Evolutionary conservation across 1,139 yeast genomes (phyloP), one percentile per base, ranked within the genome.

Genomic region (Pichia sp.): DNA sequence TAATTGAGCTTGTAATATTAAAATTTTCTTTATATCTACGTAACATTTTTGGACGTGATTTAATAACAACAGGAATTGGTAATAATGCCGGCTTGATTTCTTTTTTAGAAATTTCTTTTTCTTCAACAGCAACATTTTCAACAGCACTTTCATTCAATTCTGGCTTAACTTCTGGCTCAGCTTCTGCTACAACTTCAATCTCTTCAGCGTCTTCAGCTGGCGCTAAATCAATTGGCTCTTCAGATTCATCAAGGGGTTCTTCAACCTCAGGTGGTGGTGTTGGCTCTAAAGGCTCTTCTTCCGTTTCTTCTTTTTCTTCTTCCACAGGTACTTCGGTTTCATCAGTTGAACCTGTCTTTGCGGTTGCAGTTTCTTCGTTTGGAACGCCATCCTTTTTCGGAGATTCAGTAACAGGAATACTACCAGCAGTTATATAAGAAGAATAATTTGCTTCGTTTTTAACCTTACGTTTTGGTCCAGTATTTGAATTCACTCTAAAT

Each of bases 1-100:
- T 66, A 5, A 81, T 71, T 41, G 71, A 72, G 51, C 68, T 62
- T n/a, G 81, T 79, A 38, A 76, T 67, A 7, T 71, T 64, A 55
- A 74, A 76, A 57, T 78, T 71, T 49, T 72, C 79, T 53, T 72
- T 66, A 65, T 77, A 78, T 49, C 74, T 71, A 52, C 62, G 63
- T 55, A 75, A 67, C 61, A 78, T 64, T 39, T 69, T 67, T 33
- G 83, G 83, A 52, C 75, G 75, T 49, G 72, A 74, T 46, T 71
- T 67, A 45, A 77, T 66, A 28, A 54, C 51, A 30, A 56, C 45
- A 47, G 75, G 79, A 51, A 72, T 63, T 42, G 62, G 64, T 49
- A 60, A 56, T 8, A 59, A 51, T 5, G 55, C 44, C 10, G 57
- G 48, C 30, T 56, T 58, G 37, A 54, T 34, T 43, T 55, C 32